A percentile compares a stretch with the other conserved stretches of the same genome.
Conservation (phyloP, 768 basidiomycete species). For the Tylopilus cervinicoccineus region DNA sequence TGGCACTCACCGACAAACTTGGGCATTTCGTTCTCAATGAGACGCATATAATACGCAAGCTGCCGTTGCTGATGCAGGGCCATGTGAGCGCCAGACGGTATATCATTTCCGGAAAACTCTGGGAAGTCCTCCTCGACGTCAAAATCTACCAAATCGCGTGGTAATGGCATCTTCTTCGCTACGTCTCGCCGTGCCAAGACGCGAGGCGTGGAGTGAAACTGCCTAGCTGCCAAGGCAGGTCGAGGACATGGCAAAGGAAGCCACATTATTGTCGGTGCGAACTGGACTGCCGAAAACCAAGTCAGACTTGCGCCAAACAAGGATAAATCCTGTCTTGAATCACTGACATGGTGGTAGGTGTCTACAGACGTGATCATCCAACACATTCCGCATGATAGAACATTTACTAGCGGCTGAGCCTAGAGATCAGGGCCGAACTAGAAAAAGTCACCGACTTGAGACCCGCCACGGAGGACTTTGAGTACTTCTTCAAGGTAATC, state of each 20-base stretch:
- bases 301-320: conserved; percentile 19
- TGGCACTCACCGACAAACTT: conserved; percentile 70
- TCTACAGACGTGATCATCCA: background rate
- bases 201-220: conserved; percentile 24
- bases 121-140: conserved; percentile 35
- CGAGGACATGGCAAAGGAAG: conserved; percentile 17
- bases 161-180: conserved; percentile 33
- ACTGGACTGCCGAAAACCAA: background rate
- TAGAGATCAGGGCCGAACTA: conserved; percentile 76
- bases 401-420: conserved; percentile 45
- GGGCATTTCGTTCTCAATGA: conserved; percentile 88
- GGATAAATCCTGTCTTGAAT: conserved; percentile 15
- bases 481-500: conserved; percentile 74
- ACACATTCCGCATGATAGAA: background rate
- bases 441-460: conserved; percentile 71
- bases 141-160: conserved; percentile 34
- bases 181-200: conserved; percentile 15
- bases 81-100: conserved; percentile 66
- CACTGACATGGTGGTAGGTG: conserved; percentile 51
- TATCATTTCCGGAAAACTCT: conserved; percentile 47
- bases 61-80: conserved; percentile 72
- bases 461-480: conserved; percentile 65
- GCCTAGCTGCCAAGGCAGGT: conserved; percentile 9
- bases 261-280: conserved; percentile 17
- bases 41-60: conserved; percentile 70